A percentile compares a stretch with the other conserved stretches of the same genome.
Evolutionary conservation across 2,329 filamentous ascomycete species (phyloP).

Genomic region (Beauveria bassiana): DNA sequence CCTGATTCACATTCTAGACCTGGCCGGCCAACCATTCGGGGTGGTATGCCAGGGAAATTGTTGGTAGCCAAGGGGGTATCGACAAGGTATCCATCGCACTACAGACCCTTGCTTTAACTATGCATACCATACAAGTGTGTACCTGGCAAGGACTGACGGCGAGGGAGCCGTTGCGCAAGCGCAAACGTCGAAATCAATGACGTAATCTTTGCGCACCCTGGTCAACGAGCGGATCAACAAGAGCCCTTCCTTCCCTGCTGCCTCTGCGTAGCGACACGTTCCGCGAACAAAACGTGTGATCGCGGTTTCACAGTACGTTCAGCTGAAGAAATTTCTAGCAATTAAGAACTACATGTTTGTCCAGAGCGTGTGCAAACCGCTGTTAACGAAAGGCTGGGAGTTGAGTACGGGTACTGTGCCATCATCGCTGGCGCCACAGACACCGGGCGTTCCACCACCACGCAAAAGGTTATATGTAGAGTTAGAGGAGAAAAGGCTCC

Average conservation of each 20-base stretch:
- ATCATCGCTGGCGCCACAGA: not conserved
- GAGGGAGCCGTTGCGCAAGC: not conserved
- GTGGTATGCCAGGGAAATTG: not conserved
- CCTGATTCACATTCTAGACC: slow-evolving; percentile 6
- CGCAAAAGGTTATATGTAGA: not conserved
- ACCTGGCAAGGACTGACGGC: not conserved
- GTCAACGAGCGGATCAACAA: not conserved
- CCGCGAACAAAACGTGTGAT: no score
- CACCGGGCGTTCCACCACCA: not conserved
- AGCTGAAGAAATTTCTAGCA: no score
- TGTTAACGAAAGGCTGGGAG: not conserved
- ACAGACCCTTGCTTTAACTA: not conserved
- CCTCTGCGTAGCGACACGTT: no score
- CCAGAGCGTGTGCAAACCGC: no score
- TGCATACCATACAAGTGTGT: not conserved
- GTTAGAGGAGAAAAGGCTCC: not conserved
- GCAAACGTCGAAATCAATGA: slow-evolving; percentile 5
- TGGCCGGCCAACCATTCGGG: not conserved
- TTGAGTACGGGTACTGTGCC: not conserved
- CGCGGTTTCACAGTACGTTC: no score
- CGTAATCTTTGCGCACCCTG: slow-evolving; percentile 1
- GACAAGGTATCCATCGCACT: not conserved
- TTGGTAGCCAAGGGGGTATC: not conserved
- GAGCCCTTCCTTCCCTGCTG: no score
- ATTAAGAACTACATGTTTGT: no score